A percentile compares a stretch with the other conserved stretches of the same genome.
phyloP scores from a whole-genome alignment of 805 yeast genomes.

The Millerago galiae region DNA sequence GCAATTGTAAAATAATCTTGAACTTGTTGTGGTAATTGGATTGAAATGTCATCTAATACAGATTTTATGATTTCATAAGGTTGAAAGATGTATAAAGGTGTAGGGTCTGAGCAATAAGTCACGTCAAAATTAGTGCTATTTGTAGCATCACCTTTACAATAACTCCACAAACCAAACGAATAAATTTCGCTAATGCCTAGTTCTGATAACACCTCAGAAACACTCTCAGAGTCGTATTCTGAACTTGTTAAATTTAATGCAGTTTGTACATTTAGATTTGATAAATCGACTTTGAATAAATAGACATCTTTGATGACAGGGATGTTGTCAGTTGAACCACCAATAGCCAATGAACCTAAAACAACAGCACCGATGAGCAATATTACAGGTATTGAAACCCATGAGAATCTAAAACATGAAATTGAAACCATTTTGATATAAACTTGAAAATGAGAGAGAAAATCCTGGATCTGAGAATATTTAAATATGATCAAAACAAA shows the following conservation, averaged over 20 bases:
- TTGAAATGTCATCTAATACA: conserved; percentile 19
- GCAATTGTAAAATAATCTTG: conserved; percentile 38
- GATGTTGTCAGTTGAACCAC: conserved; percentile 42
- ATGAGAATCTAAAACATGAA: conserved; percentile 21
- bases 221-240: neutral
- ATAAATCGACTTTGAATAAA: conserved; percentile 40
- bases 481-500: neutral
- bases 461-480: neutral
- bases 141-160: conserved; percentile 40
- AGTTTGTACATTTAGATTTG: conserved; percentile 14
- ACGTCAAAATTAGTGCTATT: conserved; percentile 23
- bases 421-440: conserved; percentile 17
- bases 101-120: conserved; percentile 48
- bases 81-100: conserved; percentile 50
- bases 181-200: conserved; percentile 40
- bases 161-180: conserved; percentile 58
- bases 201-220: neutral
- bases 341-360: conserved; percentile 42
- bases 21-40: conserved; percentile 47
- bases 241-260: neutral
- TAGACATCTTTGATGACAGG: conserved; percentile 39
- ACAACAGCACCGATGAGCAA: conserved; percentile 38
- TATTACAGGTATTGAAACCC: conserved; percentile 25
- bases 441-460: neutral
- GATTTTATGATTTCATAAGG: conserved; percentile 33